Percentiles rank a stretch among this genome's conserved stretches.
These are phyloP conservation scores for Magnusiomyces fungicola DNA, from an alignment of 1,139 yeast genomes.

Conservation along the genomic window DNA sequence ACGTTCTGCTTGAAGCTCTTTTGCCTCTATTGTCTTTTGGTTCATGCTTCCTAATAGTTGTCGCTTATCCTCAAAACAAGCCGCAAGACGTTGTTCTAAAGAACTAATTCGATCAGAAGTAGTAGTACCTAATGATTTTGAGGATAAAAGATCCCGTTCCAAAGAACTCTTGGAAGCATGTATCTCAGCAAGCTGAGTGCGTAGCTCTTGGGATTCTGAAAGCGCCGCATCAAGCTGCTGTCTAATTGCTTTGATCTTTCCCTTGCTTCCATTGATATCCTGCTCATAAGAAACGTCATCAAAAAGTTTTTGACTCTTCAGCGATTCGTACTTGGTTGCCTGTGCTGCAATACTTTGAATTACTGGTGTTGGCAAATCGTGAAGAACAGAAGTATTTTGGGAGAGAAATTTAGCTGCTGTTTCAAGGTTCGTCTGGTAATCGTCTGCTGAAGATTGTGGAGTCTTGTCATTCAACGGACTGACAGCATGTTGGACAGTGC, in stretches of 20 bases:
- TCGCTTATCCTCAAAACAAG: constrained; percentile 33
- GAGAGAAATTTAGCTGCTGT: constrained; percentile 22
- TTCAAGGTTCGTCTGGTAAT: not conserved
- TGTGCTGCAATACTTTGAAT: constrained; percentile 37
- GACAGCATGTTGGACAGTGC: too few species aligned
- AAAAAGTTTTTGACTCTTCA: constrained; percentile 46
- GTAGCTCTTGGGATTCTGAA: constrained; percentile 30
- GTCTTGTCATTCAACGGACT: not conserved
- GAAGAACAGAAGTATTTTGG: constrained; percentile 20
- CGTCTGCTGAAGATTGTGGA: not conserved
- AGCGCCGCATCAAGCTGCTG: constrained; percentile 28
- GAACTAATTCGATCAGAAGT: constrained; percentile 18
- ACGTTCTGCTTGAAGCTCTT: constrained; percentile 46
- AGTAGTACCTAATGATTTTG: constrained; percentile 27
- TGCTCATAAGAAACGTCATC: constrained; percentile 48
- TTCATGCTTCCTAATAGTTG: constrained; percentile 38
- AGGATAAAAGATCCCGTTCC: constrained; percentile 27
- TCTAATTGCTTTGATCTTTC: constrained; percentile 32
- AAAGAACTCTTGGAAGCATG: constrained; percentile 28
- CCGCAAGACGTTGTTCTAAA: constrained; percentile 21
- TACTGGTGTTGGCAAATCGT: constrained; percentile 22
- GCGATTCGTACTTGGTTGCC: constrained; percentile 42
- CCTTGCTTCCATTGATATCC: constrained; percentile 35
- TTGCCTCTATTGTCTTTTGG: constrained; percentile 42
- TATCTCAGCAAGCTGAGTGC: constrained; percentile 29